Evolutionary conservation across 345 rosid species (phyloP).

Genomic region (Litchi chinensis): DNA sequence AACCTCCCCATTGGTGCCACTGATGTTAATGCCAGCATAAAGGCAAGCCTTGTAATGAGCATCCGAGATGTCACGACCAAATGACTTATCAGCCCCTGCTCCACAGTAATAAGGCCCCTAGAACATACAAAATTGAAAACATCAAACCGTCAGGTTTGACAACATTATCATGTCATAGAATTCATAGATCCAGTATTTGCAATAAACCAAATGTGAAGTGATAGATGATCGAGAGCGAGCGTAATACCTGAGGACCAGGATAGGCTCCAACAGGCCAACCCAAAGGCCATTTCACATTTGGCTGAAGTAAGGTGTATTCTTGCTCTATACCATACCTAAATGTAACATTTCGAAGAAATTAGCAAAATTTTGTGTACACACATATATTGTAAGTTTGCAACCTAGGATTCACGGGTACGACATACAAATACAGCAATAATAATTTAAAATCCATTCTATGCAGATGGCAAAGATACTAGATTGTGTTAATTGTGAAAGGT

Average conservation of each 20-base stretch:
- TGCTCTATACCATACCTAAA: constrained; percentile 95
- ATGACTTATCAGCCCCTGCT: constrained; percentile 95
- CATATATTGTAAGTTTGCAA: background rate
- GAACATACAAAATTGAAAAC: constrained; percentile 7
- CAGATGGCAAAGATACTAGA: background rate
- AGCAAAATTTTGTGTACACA: background rate
- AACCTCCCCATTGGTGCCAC: constrained; percentile 98
- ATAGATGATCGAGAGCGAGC: background rate
- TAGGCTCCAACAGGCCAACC: constrained; percentile 99
- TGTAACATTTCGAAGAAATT: background rate
- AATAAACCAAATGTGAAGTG: constrained; percentile 1
- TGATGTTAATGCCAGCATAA: constrained; percentile 90
- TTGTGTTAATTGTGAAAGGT: background rate
- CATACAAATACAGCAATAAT: background rate
- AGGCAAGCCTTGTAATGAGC: constrained; percentile 98
- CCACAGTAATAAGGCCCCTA: constrained; percentile 99
- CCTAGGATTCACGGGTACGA: background rate
- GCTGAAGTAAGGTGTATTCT: constrained; percentile 93
- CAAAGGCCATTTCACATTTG: constrained; percentile 91
- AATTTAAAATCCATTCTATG: background rate
- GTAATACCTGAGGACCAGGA: constrained; percentile 94
- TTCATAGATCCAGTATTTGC: background rate
- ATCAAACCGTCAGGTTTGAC: background rate
- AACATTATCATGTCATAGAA: background rate
- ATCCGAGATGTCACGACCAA: constrained; percentile 96